A percentile compares a stretch with the other conserved stretches of the same genome.
These are phyloP conservation scores for Carex pumila DNA, from an alignment of 176 grass and related monocot genomes.

Conservation along the genomic window DNA sequence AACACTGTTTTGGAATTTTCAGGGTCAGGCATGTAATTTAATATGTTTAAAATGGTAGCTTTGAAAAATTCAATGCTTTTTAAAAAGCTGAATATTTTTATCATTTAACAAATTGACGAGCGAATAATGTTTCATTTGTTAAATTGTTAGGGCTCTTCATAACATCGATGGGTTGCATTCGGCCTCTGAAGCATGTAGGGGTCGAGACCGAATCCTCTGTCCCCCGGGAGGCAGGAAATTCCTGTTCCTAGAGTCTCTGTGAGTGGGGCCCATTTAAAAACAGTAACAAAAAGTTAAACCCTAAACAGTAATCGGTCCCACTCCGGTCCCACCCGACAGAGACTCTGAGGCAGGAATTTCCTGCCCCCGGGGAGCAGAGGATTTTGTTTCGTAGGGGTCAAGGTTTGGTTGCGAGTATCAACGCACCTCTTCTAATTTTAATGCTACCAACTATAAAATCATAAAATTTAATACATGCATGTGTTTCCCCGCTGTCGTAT, in stretches of 20 bases:
- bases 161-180: not conserved
- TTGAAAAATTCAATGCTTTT: not conserved
- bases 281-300: too few species aligned
- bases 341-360: too few species aligned
- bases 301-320: too few species aligned
- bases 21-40: not conserved
- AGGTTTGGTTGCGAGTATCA: not conserved
- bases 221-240: too few species aligned
- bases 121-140: not conserved
- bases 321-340: too few species aligned
- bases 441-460: not conserved
- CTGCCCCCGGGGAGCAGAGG: too few species aligned
- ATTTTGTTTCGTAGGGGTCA: not conserved
- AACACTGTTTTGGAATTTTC: not conserved
- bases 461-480: not conserved
- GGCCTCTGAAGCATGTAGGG: too few species aligned
- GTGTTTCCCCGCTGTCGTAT: not conserved
- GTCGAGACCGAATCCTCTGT: too few species aligned
- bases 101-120: not conserved
- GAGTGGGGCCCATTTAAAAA: too few species aligned
- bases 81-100: not conserved
- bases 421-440: not conserved
- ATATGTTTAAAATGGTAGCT: not conserved
- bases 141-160: not conserved
- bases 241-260: too few species aligned